Evolutionary conservation across 2,329 filamentous ascomycete species (phyloP), one percentile per base, ranked within the genome.

Genomic region (Trichoderma cornu-damae): DNA sequence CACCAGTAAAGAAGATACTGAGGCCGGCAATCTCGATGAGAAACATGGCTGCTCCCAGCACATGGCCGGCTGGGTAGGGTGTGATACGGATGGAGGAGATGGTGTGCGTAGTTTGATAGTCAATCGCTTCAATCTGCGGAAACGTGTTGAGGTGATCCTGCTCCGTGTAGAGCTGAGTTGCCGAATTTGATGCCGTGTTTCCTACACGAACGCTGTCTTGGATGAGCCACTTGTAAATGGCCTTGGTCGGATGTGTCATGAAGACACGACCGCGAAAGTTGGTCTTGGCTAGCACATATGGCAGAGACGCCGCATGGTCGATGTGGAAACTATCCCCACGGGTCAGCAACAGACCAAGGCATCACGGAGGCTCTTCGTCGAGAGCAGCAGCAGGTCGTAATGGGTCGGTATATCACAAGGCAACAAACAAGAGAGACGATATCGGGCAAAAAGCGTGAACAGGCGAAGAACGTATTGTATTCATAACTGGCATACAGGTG

Each of bases 201-300:
- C 87, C 88, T 28, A 99, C 92, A 59, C 94, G 87, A 43, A 99
- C 90, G 64, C 91, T 96, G 73, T 99, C 94, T 72, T 96, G 91
- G 61, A 97, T 96, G 51, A 97, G 84, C 93, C 94, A 97, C 75
- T 97, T 97, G 82, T 99, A 99, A 70, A 99, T 99, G 66, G 94
- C 94, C 73, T 99, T 97, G 46, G 94, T 99, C 1, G 94, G 91
- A 77, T 99, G 94, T 51, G 94, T 99, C 93, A 97, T 99, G 77
- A 96, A 97, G 60, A 97, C 93, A 20, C 92, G 86, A 48, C 94
- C 94, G 63, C 89, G 88, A 78, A 99, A 99, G 72, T 96, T 96
- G 35, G 94, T 97, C 77, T 99, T 99, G 63, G 93, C 89, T 63
- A 99, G 82, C 59, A 99, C 94, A 71, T 97, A 99, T 43, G 94